Percentiles rank a stretch among this genome's conserved stretches.
These are phyloP conservation scores for Apodospora peruviana DNA, from an alignment of 495 filamentous ascomycete species.

Conservation along the genomic window DNA sequence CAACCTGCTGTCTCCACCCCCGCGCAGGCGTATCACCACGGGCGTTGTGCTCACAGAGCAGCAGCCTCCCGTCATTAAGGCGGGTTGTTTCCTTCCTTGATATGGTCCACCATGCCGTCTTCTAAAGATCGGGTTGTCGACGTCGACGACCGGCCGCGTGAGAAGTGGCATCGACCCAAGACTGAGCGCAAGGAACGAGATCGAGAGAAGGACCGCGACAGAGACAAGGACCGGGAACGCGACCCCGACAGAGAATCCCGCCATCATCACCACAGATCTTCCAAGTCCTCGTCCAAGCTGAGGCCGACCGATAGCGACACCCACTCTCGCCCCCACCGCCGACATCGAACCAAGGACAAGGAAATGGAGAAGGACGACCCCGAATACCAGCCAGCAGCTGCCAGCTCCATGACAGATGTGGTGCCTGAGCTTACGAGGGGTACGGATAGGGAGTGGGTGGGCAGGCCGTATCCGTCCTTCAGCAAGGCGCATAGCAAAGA, in stretches of 20 bases:
- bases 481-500: constrained; percentile 82
- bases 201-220: constrained; percentile 23
- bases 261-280: constrained; percentile 19
- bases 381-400: constrained; percentile 18
- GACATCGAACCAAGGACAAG: constrained; percentile 34
- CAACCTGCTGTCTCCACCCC: constrained; percentile 5
- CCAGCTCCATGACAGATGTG: constrained; percentile 39
- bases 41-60: constrained; percentile 2
- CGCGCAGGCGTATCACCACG: neutral
- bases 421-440: constrained; percentile 45
- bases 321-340: constrained; percentile 29
- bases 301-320: constrained; percentile 32
- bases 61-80: constrained; percentile 17
- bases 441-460: constrained; percentile 43
- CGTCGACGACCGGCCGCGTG: constrained; percentile 33
- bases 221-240: constrained; percentile 15
- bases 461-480: constrained; percentile 76
- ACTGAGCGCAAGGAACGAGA: constrained; percentile 27
- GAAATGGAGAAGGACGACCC: constrained; percentile 34
- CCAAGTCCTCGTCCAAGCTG: constrained; percentile 35
- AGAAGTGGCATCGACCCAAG: constrained; percentile 34
- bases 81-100: constrained; percentile 25
- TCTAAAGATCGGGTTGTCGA: constrained; percentile 37
- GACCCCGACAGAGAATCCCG: constrained; percentile 19
- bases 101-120: constrained; percentile 40